Evolutionary conservation across 768 basidiomycete species (phyloP), one percentile per base, ranked within the genome.

Genomic region (Tulasnella sp.): DNA sequence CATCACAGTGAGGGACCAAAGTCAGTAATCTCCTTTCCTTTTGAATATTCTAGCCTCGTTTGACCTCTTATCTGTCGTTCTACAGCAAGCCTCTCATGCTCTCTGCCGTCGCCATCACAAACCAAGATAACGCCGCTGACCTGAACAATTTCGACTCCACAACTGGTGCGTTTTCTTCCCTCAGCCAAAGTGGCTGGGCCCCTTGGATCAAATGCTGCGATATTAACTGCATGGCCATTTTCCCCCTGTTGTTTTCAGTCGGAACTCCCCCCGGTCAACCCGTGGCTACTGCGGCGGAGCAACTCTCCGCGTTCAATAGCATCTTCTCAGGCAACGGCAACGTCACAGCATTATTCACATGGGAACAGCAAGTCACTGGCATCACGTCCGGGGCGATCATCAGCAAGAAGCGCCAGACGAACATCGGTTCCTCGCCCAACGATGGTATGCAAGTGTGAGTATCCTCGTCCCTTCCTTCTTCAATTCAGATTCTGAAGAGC

Each of bases 91-190:
- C 84, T 2, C 66, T 76, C 9, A 63, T 73, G 2, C 66, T 83
- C 34, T 77, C 74, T 34, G 78, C 72, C 1, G 82, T 85, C 54
- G 84, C 84, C 72, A 71, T 85, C 48, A 80, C 85, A 19, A 81
- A 82, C 0, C 75, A 79, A 61, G 56, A 66, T 31, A 83, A 80
- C 68, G 67, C 76, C 0, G 71, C 74, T 17, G 66, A 68, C 63
- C 85, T 81, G 58, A 79, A 81, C 4, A 82, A 83, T 0, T 85
- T 85, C 73, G 81, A 85, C 65, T 68, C 69, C 34, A 73, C 77
- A 12, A 38, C 11, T 3, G 41, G 19, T 53, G 25, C 3, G 51
- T 19, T 25, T 5, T 21, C 30, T 4, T 45, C 46, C 17, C n/a
- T 29, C n/a, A n/a, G n/a, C n/a, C n/a, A n/a, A n/a, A n/a, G n/a